Evolutionary conservation across 2,329 filamentous ascomycete species (phyloP), one percentile per base, ranked within the genome.

Genomic region (Cordyceps fumosorosea): DNA sequence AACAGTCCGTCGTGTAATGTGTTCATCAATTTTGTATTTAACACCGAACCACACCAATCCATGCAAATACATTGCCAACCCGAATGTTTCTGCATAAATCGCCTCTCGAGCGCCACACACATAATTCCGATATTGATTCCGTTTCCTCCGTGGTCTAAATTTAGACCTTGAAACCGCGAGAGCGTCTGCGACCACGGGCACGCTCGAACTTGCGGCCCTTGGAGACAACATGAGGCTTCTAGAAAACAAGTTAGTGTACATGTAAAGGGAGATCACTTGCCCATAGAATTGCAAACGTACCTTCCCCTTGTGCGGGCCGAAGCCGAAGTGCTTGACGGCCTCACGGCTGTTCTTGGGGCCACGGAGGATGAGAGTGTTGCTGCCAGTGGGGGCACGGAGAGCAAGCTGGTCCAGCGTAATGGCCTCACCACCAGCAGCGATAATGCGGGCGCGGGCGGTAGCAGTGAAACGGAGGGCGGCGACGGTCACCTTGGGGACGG

Each of bases 141-240:
- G n/a, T 26, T 51, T 53, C 18, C 32, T 42, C 42, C 44, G 34
- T n/a, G 14, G 51, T 59, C 37, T 51, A 34, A 32, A 22, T 78
- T 91, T 96, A 99, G 78, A 99, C 95, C 92, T 99, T 99, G 93
- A 99, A 99, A 87, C 96, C 95, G 76, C 90, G 88, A 75, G 93
- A 98, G 79, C 92, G 86, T 89, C 95, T 96, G 83, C 95, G 93
- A 81, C 95, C 96, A 95, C 95, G 93, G 76, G 93, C 95, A 76
- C 88, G 87, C 89, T 99, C 96, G 85, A 99, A 99, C 87, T 99
- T 99, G 83, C 95, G 90, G 76, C 96, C 96, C 90, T 99, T 99
- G 85, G 91, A 96, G 81, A 91, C 86, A 75, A 99, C 86, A 73
- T 96, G 90, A 72, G 93, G 93, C 87, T 97, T 98, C 93, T 95